phyloP scores from a whole-genome alignment of 2,329 filamentous ascomycete genomes.

The Podosphaera aphanis region DNA sequence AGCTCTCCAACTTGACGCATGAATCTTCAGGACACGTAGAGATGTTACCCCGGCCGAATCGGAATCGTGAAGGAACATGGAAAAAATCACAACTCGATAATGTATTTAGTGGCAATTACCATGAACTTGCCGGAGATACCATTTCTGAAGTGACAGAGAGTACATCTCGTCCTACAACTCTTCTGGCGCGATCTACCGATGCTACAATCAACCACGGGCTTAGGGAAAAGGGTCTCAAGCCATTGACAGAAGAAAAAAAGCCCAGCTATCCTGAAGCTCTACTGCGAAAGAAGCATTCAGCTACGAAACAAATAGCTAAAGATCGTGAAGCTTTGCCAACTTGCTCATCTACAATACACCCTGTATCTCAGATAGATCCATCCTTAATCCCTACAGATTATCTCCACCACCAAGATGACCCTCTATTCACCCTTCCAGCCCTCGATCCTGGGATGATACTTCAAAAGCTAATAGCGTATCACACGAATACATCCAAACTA shows the following conservation, averaged over 20 bases:
- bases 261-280: not conserved
- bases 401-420: conserved; percentile 24
- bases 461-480: conserved; percentile 22
- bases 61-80: not conserved
- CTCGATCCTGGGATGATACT: conserved; percentile 33
- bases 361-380: not conserved
- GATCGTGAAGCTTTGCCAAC: not conserved
- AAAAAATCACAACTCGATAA: not conserved
- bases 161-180: conserved; percentile 38
- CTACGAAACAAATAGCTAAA: not conserved
- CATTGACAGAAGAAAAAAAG: conserved; percentile 11
- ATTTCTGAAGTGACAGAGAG: conserved; percentile 28
- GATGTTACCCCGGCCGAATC: not conserved
- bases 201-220: conserved; percentile 9
- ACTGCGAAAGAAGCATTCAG: not conserved
- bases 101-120: not conserved
- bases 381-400: not conserved
- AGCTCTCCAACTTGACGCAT: not conserved
- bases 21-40: not conserved
- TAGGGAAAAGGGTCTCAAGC: conserved; percentile 9
- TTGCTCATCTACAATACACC: not conserved
- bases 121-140: not conserved
- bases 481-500: conserved; percentile 32
- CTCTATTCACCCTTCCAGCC: conserved; percentile 28
- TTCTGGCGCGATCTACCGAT: conserved; percentile 28